Base-by-base conservation (phyloP, 73 alveolate genomes). In the Paramecium biaurelia region DNA sequence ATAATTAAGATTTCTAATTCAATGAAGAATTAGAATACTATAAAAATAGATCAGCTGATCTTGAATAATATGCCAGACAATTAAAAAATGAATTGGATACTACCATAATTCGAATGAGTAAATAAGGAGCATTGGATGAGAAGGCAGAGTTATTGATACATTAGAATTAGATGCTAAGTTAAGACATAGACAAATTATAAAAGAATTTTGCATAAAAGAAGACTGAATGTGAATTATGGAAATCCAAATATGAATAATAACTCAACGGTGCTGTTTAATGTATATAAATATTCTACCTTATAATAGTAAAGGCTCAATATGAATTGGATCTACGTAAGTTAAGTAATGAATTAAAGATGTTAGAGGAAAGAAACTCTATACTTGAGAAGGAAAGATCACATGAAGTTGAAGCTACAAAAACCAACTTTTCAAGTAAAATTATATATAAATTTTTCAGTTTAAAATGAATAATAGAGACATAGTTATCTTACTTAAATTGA, bases 401-500 rank as follows among this genome's bases (percentile, higher is more conserved):
- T 43, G 90, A 79, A 15, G 72, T 79, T 18, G 90, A 79, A 15
- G 90, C 90, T 11, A 79, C 90, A n/a, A 79, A 79, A 79, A 79
- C 90, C 2, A 79, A 79, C 24, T 79, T 79, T 2, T 79, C 90
- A 42, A 79, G 90, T 79, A 79, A 32, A 24, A 24, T 30, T 8
- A 20, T 79, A 20, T 14, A 79, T 43, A 14, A 20, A 20, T 42
- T 1, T 72, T 53, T n/a, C 68, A 79, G 90, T 79, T 43, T 79
- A 79, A 79, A 79, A 79, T 79, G 90, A 79, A 79, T 79, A 79
- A 79, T 47, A 79, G 9, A 38, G 90, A 79, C 90, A 79, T 79
- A 47, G 72, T 43, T 79, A 79, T 79, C 45, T 79, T 4, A 23
- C 70, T 21, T 45, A 79, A 24, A 79, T 79, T 3, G 90, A 79